phyloP scores from a whole-genome alignment of 176 grass and related monocot species.

The Hyparrhenia diplandra region DNA sequence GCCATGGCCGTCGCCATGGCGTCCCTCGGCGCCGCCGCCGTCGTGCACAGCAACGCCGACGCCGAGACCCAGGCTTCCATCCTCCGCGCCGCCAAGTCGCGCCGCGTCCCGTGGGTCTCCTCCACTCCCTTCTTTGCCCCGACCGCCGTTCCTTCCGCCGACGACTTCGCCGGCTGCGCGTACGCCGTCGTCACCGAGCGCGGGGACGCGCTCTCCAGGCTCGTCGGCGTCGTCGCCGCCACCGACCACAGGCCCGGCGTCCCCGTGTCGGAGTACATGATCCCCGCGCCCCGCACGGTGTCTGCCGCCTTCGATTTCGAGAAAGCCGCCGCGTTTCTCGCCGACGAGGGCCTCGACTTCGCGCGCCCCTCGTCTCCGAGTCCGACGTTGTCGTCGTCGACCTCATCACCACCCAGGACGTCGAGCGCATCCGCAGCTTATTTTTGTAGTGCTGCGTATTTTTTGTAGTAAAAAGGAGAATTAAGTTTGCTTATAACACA shows the following conservation, averaged over 20 bases:
- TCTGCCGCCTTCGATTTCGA: constrained; percentile 60
- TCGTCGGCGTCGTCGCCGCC: constrained; percentile 46
- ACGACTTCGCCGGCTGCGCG: constrained; percentile 36
- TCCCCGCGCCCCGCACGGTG: constrained; percentile 33
- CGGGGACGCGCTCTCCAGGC: constrained; percentile 50
- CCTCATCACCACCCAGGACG: constrained; percentile 64
- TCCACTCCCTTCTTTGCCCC: constrained; percentile 48
- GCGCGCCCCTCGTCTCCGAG: constrained; percentile 47
- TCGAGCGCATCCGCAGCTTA: constrained; percentile 63
- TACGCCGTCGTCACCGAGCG: constrained; percentile 79
- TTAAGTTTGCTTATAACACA: too few species aligned
- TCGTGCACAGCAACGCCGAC: constrained; percentile 59
- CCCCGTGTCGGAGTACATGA: constrained; percentile 66
- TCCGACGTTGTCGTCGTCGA: constrained; percentile 52
- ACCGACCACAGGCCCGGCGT: constrained; percentile 32
- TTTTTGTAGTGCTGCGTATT: too few species aligned
- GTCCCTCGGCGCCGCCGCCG: constrained; percentile 64
- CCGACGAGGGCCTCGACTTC: constrained; percentile 63
- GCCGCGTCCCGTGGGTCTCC: constrained; percentile 62
- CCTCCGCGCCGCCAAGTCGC: constrained; percentile 71
- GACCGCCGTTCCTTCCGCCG: neutral
- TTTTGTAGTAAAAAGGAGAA: too few species aligned
- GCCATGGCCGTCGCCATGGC: constrained; percentile 85
- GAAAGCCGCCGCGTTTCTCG: constrained; percentile 53
- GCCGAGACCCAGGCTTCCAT: constrained; percentile 57